These are phyloP conservation scores for Fraxinus cuspidata DNA, from an alignment of 257 asterid genomes.

Conservation along the genomic window DNA sequence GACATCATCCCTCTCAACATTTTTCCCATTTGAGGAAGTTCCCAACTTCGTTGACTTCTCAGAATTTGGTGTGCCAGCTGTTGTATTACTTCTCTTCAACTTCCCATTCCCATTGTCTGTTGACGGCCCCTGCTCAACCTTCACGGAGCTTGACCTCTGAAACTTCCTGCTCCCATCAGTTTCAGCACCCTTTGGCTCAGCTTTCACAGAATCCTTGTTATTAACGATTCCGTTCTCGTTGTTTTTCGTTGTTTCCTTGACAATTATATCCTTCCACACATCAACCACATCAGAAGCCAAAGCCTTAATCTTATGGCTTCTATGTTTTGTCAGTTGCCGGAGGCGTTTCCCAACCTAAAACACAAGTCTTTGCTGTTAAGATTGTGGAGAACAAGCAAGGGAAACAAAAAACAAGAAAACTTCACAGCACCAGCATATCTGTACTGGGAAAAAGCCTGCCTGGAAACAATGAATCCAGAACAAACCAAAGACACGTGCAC, in stretches of 20 bases:
- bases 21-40: constrained; percentile 36
- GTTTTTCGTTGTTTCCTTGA: constrained; percentile 64
- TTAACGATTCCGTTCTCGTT: constrained; percentile 44
- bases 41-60: constrained; percentile 33
- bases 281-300: constrained; percentile 83
- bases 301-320: constrained; percentile 65
- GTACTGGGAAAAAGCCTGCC: background rate
- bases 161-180: constrained; percentile 36
- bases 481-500: background rate
- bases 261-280: constrained; percentile 75
- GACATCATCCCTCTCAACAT: constrained; percentile 34
- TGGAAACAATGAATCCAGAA: background rate
- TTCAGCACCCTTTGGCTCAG: constrained; percentile 42
- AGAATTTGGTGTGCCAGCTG: constrained; percentile 23
- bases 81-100: constrained; percentile 39
- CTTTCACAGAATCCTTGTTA: constrained; percentile 41
- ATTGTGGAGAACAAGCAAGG: background rate
- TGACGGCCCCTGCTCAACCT: constrained; percentile 41
- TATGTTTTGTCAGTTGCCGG: constrained; percentile 86
- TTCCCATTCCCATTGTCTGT: constrained; percentile 34
- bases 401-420: background rate
- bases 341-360: constrained; percentile 86
- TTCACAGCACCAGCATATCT: background rate
- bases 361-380: background rate
- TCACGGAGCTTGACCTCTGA: constrained; percentile 51